Evolutionary conservation across 2,329 filamentous ascomycete genomes (phyloP).

Genomic region (Samsoniella hepiali): DNA sequence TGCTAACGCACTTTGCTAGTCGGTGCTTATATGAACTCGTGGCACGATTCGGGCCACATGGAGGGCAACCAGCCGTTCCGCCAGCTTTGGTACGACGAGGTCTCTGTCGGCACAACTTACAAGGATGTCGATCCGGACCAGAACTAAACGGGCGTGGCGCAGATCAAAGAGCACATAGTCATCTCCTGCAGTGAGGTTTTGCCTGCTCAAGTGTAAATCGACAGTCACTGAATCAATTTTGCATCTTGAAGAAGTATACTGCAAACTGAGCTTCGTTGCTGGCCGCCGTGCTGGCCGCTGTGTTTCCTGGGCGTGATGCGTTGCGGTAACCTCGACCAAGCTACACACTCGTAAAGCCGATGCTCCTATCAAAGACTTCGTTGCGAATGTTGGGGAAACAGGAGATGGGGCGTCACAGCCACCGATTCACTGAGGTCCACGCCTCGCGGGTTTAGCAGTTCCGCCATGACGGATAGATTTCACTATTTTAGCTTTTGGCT

Average conservation of each 20-base stretch:
- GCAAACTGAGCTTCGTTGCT: fast-evolving
- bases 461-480: too few relatives aligned
- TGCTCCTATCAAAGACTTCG: too few relatives aligned
- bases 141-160: neutral
- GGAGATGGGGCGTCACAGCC: too few relatives aligned
- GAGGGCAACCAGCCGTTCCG: slow-evolving; percentile 41
- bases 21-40: slow-evolving; percentile 49
- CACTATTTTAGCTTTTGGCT: too few relatives aligned
- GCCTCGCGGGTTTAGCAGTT: too few relatives aligned
- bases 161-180: neutral
- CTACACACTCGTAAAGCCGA: too few relatives aligned
- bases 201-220: neutral
- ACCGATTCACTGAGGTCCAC: too few relatives aligned
- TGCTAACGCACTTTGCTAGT: slow-evolving; percentile 23
- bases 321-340: too few relatives aligned
- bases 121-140: slow-evolving; percentile 24
- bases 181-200: neutral
- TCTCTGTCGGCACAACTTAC: slow-evolving; percentile 40
- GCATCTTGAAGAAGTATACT: neutral
- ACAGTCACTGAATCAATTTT: neutral
- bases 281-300: too few relatives aligned
- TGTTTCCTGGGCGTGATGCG: too few relatives aligned
- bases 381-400: too few relatives aligned
- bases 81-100: slow-evolving; percentile 50
- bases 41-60: slow-evolving; percentile 42